Conservation (phyloP, 2,329 filamentous ascomycete species). For the Seiridium cupressi region DNA sequence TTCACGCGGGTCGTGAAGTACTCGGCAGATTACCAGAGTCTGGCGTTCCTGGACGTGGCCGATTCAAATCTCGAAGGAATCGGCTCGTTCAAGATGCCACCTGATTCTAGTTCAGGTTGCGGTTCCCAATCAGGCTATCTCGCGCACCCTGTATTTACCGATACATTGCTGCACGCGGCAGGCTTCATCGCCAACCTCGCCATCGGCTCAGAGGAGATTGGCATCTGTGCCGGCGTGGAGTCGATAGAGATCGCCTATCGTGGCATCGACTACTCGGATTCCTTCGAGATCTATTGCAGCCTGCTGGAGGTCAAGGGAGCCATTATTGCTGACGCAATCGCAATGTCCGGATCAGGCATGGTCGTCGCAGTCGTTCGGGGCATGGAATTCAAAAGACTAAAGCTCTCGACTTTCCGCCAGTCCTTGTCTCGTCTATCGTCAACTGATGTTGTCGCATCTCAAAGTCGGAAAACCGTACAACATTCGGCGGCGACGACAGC, state of each 20-base stretch:
- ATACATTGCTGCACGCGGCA: conserved; percentile 16
- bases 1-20: conserved; percentile 17
- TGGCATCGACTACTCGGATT: conserved; percentile 8
- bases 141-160: conserved; percentile 13
- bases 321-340: conserved; percentile 8
- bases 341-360: neutral
- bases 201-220: conserved; percentile 6
- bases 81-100: conserved; percentile 9
- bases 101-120: neutral
- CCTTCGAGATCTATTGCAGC: conserved; percentile 12
- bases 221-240: conserved; percentile 13
- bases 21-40: conserved; percentile 10
- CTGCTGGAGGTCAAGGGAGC: conserved; percentile 6
- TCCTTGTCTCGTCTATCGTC: neutral
- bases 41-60: conserved; percentile 1
- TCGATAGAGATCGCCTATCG: conserved; percentile 4
- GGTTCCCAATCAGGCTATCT: neutral
- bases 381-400: conserved; percentile 7
- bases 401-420: conserved; percentile 3
- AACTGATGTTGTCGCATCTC: neutral
- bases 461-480: neutral
- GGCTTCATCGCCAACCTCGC: conserved; percentile 16
- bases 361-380: conserved; percentile 4
- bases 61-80: conserved; percentile 7
- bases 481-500: neutral